Evolutionary conservation across 495 filamentous ascomycete genomes (phyloP).

Genomic region (Cercophora sp.): DNA sequence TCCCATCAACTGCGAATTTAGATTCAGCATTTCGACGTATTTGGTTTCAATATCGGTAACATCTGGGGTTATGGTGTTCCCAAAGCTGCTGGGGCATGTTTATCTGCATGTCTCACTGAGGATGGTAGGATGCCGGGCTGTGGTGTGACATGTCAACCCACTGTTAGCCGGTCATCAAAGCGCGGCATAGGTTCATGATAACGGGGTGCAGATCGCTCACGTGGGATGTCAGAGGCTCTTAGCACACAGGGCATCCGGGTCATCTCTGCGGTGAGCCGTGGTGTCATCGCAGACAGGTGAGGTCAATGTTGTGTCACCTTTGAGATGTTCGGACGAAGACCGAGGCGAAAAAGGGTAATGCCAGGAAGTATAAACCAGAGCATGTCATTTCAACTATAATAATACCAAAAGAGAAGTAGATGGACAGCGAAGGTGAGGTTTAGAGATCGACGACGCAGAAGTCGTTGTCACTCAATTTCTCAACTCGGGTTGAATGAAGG

Average conservation of each 20-base stretch:
- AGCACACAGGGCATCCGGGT: no score
- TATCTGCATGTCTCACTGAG: background rate
- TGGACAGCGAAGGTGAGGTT: no score
- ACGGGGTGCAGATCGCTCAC: no score
- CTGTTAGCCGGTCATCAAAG: background rate
- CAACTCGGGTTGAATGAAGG: no score
- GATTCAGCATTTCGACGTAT: background rate
- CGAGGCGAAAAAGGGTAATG: background rate
- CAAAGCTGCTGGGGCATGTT: background rate
- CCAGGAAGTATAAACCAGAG: background rate
- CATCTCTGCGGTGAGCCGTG: background rate
- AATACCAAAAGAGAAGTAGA: no score
- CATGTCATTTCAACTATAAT: no score
- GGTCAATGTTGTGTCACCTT: no score
- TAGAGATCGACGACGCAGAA: no score
- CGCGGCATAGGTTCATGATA: background rate
- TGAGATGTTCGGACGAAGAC: background rate
- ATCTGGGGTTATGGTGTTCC: background rate
- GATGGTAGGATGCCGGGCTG: background rate
- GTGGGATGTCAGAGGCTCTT: no score
- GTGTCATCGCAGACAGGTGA: background rate
- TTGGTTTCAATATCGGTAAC: no score
- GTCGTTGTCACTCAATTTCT: no score
- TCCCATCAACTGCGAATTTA: background rate
- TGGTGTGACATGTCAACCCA: slow-evolving; percentile 1